Evolutionary conservation across 179 eudicot species (phyloP).

Genomic region (Drosera spatulata): DNA sequence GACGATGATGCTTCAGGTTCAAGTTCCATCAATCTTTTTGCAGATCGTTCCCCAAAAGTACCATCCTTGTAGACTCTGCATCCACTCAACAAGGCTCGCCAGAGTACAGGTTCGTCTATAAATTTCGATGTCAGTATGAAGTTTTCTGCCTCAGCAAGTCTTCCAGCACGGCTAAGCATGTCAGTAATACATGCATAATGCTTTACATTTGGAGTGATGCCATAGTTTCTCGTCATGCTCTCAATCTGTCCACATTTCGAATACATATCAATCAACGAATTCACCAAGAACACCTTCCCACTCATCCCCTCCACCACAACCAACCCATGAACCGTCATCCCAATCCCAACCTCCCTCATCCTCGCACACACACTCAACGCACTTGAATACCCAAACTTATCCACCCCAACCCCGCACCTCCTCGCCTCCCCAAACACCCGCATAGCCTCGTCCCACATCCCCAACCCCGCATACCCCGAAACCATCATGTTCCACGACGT

Average conservation of each 20-base stretch:
- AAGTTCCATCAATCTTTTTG: conserved; percentile 9
- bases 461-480: conserved; percentile 13
- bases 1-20: conserved; percentile 11
- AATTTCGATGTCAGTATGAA: conserved; percentile 5
- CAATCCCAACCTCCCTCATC: conserved; percentile 8
- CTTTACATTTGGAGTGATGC: conserved; percentile 11
- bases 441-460: conserved; percentile 8
- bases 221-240: conserved; percentile 13
- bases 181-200: conserved; percentile 14
- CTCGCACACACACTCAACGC: conserved; percentile 16
- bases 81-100: conserved; percentile 13
- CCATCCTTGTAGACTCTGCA: conserved; percentile 14
- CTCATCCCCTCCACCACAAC: conserved; percentile 11
- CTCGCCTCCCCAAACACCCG: conserved; percentile 9
- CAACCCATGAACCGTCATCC: conserved; percentile 17
- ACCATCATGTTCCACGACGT: conserved; percentile 18
- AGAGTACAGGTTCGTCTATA: conserved; percentile 5
- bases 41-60: conserved; percentile 5
- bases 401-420: conserved; percentile 1
- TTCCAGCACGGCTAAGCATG: conserved; percentile 14
- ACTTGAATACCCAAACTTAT: conserved; percentile 11
- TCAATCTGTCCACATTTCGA: conserved; percentile 13
- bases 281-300: conserved; percentile 9
- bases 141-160: conserved; percentile 12
- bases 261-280: conserved; percentile 15